Percentiles rank a stretch among this genome's conserved stretches.
Conservation (phyloP, 2,329 filamentous ascomycete species). For the Aspergillus versicolor region DNA sequence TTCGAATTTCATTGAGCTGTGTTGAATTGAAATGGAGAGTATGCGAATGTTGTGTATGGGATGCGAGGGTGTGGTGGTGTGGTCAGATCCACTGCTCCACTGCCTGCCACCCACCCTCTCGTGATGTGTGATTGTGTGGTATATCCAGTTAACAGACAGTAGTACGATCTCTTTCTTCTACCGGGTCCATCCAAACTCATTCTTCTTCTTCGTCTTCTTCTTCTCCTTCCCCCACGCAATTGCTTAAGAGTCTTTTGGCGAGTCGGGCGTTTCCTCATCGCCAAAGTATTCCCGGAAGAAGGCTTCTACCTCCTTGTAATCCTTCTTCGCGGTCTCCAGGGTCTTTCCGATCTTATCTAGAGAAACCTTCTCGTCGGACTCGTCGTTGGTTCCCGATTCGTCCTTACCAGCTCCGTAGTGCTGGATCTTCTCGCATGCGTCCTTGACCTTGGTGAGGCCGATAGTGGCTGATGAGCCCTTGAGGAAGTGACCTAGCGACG, state of each 20-base stretch:
- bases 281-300: slow-evolving; percentile 71
- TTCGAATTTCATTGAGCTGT: slow-evolving; percentile 8
- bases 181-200: slow-evolving; percentile 11
- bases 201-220: neutral
- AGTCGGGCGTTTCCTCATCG: slow-evolving; percentile 31
- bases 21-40: slow-evolving; percentile 1
- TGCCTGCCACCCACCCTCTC: slow-evolving; percentile 1
- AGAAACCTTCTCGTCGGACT: slow-evolving; percentile 66
- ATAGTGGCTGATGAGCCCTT: slow-evolving; percentile 96
- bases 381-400: slow-evolving; percentile 66
- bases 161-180: slow-evolving; percentile 13
- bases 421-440: slow-evolving; percentile 95
- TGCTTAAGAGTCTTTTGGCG: slow-evolving; percentile 1
- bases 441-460: slow-evolving; percentile 84
- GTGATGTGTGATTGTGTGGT: slow-evolving; percentile 8
- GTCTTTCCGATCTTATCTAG: slow-evolving; percentile 69
- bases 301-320: slow-evolving; percentile 72
- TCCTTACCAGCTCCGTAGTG: slow-evolving; percentile 83
- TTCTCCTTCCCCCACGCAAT: neutral
- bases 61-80: slow-evolving; percentile 9
- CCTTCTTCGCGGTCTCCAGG: slow-evolving; percentile 69
- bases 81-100: neutral
- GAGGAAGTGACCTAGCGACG: slow-evolving; percentile 86
- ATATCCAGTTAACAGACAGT: slow-evolving; percentile 20
- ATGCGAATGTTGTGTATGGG: slow-evolving; percentile 3